phyloP scores from a whole-genome alignment of 1,139 yeast genomes.

The Pichia sp. region DNA sequence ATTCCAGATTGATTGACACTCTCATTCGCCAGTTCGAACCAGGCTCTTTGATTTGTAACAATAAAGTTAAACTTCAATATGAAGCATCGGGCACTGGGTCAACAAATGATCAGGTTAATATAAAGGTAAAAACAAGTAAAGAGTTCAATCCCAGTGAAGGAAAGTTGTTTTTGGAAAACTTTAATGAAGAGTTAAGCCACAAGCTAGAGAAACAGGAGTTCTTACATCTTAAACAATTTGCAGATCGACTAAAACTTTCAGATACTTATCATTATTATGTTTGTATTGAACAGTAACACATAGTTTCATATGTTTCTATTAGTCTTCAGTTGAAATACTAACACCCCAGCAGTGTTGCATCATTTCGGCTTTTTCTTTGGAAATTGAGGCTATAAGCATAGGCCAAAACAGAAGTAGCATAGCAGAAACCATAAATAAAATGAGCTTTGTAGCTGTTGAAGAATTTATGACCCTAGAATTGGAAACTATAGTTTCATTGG shows the following conservation, averaged over 20 bases:
- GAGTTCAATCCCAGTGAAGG: constrained; percentile 18
- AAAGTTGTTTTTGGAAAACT: constrained; percentile 10
- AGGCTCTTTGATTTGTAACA: constrained; percentile 15
- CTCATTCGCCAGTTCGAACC: constrained; percentile 12
- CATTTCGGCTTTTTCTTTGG: constrained; percentile 8
- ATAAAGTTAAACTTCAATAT: constrained; percentile 1
- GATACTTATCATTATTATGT: constrained; percentile 14
- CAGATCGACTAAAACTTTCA: not conserved
- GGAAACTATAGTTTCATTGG: constrained; percentile 36
- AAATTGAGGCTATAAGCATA: constrained; percentile 11
- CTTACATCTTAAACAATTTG: not conserved
- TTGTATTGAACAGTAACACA: not conserved
- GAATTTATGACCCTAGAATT: constrained; percentile 34
- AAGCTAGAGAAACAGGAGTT: not conserved
- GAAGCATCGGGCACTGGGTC: not conserved
- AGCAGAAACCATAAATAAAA: constrained; percentile 10
- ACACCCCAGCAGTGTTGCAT: constrained; percentile 12
- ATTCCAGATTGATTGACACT: not conserved
- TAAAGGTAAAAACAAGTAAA: constrained; percentile 17
- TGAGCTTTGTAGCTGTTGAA: constrained; percentile 15
- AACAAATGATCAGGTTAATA: not conserved
- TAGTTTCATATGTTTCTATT: too few species aligned
- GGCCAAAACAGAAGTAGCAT: constrained; percentile 1
- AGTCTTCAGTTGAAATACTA: not conserved
- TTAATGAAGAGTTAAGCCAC: constrained; percentile 5